Evolutionary conservation across 1,284 basidiomycete species (phyloP).

Genomic region (Afroboletus lepidellus): DNA sequence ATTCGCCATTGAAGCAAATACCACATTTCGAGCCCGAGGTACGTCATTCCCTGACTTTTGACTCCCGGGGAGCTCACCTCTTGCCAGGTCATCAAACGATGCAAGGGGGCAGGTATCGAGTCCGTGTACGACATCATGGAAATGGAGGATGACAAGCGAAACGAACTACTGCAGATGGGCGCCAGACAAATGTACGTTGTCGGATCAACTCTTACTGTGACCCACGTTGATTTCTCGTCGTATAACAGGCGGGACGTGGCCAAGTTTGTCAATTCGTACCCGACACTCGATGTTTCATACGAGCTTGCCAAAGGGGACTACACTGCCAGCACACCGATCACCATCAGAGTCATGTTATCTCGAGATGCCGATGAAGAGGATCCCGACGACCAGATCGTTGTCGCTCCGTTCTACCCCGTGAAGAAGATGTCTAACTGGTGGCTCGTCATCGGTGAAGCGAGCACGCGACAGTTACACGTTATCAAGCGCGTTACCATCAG

Average conservation of each 20-base stretch:
- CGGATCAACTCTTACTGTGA: neutral
- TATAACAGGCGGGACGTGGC: constrained; percentile 77
- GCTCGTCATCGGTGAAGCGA: constrained; percentile 88
- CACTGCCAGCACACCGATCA: constrained; percentile 81
- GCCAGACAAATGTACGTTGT: constrained; percentile 75
- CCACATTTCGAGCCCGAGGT: constrained; percentile 92
- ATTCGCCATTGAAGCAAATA: constrained; percentile 91
- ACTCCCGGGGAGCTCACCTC: constrained; percentile 3
- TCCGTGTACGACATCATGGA: constrained; percentile 97
- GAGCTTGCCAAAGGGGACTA: constrained; percentile 84
- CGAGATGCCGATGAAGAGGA: constrained; percentile 87
- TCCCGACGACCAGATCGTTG: constrained; percentile 76
- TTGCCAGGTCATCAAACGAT: constrained; percentile 74
- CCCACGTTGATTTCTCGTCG: constrained; percentile 16
- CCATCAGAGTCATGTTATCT: constrained; percentile 76
- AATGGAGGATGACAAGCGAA: constrained; percentile 89
- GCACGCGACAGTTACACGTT: constrained; percentile 74
- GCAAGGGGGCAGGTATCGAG: constrained; percentile 77
- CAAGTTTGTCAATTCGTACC: constrained; percentile 92
- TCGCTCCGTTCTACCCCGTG: constrained; percentile 89
- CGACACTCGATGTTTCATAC: constrained; percentile 84
- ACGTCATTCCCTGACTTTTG: neutral
- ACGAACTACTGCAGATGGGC: constrained; percentile 82
- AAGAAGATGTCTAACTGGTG: constrained; percentile 97
- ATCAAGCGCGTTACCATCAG: constrained; percentile 95